These are phyloP conservation scores for Coprinellus micaceus DNA, from an alignment of 768 basidiomycete genomes.

Conservation along the genomic window DNA sequence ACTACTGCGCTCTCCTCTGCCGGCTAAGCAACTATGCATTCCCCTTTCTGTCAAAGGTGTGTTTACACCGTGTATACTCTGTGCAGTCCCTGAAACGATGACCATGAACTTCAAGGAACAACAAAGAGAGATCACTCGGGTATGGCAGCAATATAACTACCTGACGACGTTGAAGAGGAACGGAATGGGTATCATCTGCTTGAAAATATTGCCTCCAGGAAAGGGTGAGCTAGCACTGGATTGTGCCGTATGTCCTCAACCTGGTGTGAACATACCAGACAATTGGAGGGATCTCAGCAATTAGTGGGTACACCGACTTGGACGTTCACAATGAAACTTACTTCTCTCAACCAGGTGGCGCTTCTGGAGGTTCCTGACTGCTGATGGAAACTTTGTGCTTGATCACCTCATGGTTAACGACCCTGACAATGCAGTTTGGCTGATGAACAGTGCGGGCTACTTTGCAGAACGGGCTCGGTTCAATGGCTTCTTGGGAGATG, in stretches of 20 bases:
- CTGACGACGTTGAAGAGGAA: constrained; percentile 13
- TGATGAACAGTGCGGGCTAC: neutral
- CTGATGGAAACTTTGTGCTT: neutral
- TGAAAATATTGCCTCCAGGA: no score
- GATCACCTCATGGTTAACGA: neutral
- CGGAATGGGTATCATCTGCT: constrained; percentile 16
- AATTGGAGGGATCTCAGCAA: constrained; percentile 14
- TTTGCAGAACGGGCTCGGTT: neutral
- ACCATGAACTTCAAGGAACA: neutral
- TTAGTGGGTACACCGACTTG: neutral
- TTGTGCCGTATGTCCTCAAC: constrained; percentile 27
- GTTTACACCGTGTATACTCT: neutral
- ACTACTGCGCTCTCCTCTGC: neutral
- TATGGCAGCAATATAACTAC: neutral
- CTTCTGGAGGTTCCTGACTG: neutral
- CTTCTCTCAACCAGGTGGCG: neutral
- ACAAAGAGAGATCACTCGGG: neutral
- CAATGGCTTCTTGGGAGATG: neutral
- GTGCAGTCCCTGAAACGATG: neutral
- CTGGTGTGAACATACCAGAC: constrained; percentile 20
- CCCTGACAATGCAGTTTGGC: neutral
- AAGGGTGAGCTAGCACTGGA: constrained; percentile 4
- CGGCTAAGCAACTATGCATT: neutral
- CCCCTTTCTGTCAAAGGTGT: neutral
- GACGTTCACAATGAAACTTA: no score